Evolutionary conservation across 768 basidiomycete genomes (phyloP).

Genomic region (Pisolithus microcarpus): DNA sequence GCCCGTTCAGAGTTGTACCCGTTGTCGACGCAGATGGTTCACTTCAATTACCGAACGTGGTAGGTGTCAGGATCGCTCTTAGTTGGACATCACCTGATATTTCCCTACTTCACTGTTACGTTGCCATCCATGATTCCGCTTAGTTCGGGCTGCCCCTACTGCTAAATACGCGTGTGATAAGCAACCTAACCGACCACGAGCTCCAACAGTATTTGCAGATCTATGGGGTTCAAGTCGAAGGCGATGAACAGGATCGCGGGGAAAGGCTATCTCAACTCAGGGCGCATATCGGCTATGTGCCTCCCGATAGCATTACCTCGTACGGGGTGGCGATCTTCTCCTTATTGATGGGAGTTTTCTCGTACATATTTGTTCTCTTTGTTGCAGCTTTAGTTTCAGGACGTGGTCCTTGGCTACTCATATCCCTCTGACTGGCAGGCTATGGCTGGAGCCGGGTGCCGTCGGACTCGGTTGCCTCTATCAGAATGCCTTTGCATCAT

Average conservation of each 20-base stretch:
- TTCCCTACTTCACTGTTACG: neutral
- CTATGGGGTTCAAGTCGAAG: neutral
- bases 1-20: neutral
- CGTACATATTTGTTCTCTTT: too few species aligned
- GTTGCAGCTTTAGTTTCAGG: too few species aligned
- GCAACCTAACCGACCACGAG: neutral
- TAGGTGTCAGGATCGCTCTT: neutral
- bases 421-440: too few species aligned
- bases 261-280: neutral
- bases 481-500: too few species aligned
- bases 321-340: too few species aligned
- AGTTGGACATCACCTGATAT: neutral
- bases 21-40: neutral
- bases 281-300: neutral
- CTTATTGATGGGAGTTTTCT: too few species aligned
- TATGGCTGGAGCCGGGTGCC: too few species aligned
- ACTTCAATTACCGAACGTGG: neutral
- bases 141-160: neutral
- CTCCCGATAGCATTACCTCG: neutral
- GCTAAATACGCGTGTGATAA: neutral
- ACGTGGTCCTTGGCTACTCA: too few species aligned
- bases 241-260: too few species aligned
- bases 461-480: too few species aligned
- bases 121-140: neutral
- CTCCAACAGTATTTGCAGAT: neutral